Base-by-base conservation (phyloP, 2,329 filamentous ascomycete species). In the Colletotrichum camelliae region DNA sequence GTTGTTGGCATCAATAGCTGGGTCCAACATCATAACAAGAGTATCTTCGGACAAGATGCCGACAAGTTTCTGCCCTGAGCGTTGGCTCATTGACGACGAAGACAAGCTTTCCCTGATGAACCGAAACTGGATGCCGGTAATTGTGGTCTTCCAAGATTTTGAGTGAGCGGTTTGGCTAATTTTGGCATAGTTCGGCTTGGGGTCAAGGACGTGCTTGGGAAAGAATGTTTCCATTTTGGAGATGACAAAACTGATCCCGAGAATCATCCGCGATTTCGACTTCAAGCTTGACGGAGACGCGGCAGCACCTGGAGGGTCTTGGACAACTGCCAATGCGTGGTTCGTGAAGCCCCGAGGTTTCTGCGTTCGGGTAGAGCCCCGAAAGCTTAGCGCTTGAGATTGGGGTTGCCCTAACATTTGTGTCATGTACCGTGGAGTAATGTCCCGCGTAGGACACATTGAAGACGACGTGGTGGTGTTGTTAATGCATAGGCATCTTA, bases 141-240 rank as follows among this genome's bases (percentile, higher is more conserved):
- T 80, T 77, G 16, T 37, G 18, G 9, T 7, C n/a, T 3, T 4
- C 0, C 43, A 52, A 52, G 15, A 4, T 37, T 29, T 7, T 2
- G 3, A 5, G 1, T 27, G 10, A 16, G 12, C 2, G 13, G 2
- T 18, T 5, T 7, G 9, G 61, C 61, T 48, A 72, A 72, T 75
- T 66, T 37, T 5, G 7, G 2, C 74, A 33, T 84, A 85, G 78
- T 88, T 87, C 75, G 86, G 86, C 0, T 78, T 84, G 52, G 86
- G 86, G 2, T 83, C 84, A 1, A 79, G 87, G 15, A 86, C 83
- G 0, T 88, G 87, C 71, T 77, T 88, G 7, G 87, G 87, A 0
- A 84, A 85, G 62, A 84, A 89, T 69, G 83, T 88, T 29, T 84
- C 86, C 3, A 79, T 85, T 15, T 77, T 88, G 67, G 87, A 88